phyloP scores from a whole-genome alignment of 179 eudicot genomes.

The Amaranthus tricolor region DNA sequence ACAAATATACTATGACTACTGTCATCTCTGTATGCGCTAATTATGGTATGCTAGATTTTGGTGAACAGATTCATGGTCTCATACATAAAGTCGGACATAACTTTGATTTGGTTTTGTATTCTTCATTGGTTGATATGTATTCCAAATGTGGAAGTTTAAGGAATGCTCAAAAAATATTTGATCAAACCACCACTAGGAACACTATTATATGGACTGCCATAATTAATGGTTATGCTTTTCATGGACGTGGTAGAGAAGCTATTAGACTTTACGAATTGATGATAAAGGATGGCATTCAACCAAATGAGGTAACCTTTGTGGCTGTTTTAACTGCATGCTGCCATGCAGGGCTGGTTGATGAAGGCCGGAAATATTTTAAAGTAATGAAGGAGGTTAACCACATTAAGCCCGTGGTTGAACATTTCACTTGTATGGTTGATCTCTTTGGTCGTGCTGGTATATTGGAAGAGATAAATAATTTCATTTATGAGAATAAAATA shows the following conservation, averaged over 20 bases:
- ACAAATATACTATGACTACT: slow-evolving; percentile 63
- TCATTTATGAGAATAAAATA: slow-evolving; percentile 51
- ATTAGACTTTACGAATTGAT: slow-evolving; percentile 52
- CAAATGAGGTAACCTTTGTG: slow-evolving; percentile 71
- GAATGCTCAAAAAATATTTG: slow-evolving; percentile 51
- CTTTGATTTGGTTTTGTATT: slow-evolving; percentile 47
- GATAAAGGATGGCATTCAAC: slow-evolving; percentile 51
- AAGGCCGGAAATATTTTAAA: slow-evolving; percentile 60
- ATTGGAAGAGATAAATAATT: slow-evolving; percentile 55
- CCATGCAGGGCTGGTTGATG: slow-evolving; percentile 67
- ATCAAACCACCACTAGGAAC: slow-evolving; percentile 41
- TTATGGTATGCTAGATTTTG: slow-evolving; percentile 61
- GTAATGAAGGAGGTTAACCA: slow-evolving; percentile 59
- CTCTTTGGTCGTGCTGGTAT: slow-evolving; percentile 78
- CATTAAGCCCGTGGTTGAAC: slow-evolving; percentile 60
- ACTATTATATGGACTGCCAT: slow-evolving; percentile 69
- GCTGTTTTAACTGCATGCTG: slow-evolving; percentile 71
- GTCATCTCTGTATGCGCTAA: slow-evolving; percentile 58
- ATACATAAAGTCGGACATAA: slow-evolving; percentile 49
- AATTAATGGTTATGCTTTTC: slow-evolving; percentile 60
- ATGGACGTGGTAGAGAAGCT: slow-evolving; percentile 67
- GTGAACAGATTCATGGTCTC: slow-evolving; percentile 65
- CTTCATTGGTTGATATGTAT: slow-evolving; percentile 87
- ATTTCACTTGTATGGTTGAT: slow-evolving; percentile 83
- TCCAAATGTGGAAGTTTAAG: slow-evolving; percentile 75